These are phyloP conservation scores for Lachnellula arida DNA, from an alignment of 2,329 filamentous ascomycete species.

Conservation along the genomic window DNA sequence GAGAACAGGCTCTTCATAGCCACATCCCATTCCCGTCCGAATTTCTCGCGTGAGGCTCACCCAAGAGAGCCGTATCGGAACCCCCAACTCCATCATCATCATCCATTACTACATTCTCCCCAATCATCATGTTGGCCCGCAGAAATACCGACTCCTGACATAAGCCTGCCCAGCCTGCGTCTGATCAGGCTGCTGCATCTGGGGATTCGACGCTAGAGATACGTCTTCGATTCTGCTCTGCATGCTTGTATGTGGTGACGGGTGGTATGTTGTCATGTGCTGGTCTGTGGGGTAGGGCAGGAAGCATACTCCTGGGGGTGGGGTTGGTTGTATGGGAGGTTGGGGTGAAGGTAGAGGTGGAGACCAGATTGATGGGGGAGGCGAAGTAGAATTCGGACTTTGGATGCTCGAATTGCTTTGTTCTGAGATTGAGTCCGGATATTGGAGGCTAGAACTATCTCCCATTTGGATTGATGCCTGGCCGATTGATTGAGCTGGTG, in stretches of 20 bases:
- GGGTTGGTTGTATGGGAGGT: background rate
- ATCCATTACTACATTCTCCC: background rate
- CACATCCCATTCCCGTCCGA: too few relatives aligned
- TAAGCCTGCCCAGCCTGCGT: background rate
- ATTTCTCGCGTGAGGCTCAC: too few relatives aligned
- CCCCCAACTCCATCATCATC: background rate
- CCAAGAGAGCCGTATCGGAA: too few relatives aligned
- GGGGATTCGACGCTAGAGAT: background rate
- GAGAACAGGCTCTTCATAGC: too few relatives aligned
- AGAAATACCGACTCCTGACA: slow-evolving; percentile 11
- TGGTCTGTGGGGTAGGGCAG: too few relatives aligned
- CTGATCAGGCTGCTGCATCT: background rate
- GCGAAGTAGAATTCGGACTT: background rate
- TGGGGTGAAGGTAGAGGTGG: background rate
- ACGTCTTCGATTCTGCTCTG: slow-evolving; percentile 15
- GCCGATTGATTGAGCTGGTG: background rate
- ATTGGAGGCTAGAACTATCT: background rate
- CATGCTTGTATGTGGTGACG: background rate
- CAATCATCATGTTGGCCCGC: background rate
- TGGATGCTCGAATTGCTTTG: too few relatives aligned
- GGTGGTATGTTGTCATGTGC: background rate
- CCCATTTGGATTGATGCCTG: background rate
- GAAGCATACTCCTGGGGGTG: too few relatives aligned
- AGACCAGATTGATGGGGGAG: background rate
- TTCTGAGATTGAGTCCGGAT: background rate